Conservation (phyloP, 805 yeast species). For the Cyberlindnera euphorbiiphila region DNA sequence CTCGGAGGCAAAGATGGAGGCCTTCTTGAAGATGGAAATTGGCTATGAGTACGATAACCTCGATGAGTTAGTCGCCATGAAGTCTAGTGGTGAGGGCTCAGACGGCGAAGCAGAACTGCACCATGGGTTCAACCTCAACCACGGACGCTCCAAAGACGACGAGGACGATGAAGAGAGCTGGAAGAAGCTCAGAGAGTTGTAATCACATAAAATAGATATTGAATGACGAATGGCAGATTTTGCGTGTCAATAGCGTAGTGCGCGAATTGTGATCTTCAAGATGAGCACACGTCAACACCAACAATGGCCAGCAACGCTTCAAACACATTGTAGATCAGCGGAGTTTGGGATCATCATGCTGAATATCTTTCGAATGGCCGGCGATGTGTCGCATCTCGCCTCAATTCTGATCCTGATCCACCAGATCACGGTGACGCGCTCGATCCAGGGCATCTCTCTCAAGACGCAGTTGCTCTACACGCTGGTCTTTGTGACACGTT, state of each 20-base stretch:
- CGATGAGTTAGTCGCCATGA: conserved; percentile 12
- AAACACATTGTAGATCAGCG: background rate
- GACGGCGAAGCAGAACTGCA: conserved; percentile 10
- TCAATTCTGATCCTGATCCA: conserved; percentile 73
- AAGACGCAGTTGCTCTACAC: conserved; percentile 84
- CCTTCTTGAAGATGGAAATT: conserved; percentile 28
- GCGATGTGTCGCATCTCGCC: conserved; percentile 80
- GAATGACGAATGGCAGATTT: conserved; percentile 3
- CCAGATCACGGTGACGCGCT: conserved; percentile 57
- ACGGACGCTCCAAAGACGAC: conserved; percentile 17
- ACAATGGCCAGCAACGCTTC: too few species aligned
- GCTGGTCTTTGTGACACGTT: conserved; percentile 68
- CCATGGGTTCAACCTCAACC: conserved; percentile 14
- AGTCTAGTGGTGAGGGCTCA: conserved; percentile 14
- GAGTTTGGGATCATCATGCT: conserved; percentile 21
- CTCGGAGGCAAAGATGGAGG: conserved; percentile 27
- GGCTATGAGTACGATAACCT: conserved; percentile 16
- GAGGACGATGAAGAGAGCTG: conserved; percentile 21
- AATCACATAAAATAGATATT: too few species aligned
- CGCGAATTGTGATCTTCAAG: too few species aligned
- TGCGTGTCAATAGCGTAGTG: conserved; percentile 3
- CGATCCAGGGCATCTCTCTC: conserved; percentile 80
- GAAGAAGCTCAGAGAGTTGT: conserved; percentile 23
- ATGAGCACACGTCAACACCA: conserved; percentile 11
- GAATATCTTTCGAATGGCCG: conserved; percentile 45